phyloP scores from a whole-genome alignment of 169 alveolate species.

The Fabrea salina region DNA sequence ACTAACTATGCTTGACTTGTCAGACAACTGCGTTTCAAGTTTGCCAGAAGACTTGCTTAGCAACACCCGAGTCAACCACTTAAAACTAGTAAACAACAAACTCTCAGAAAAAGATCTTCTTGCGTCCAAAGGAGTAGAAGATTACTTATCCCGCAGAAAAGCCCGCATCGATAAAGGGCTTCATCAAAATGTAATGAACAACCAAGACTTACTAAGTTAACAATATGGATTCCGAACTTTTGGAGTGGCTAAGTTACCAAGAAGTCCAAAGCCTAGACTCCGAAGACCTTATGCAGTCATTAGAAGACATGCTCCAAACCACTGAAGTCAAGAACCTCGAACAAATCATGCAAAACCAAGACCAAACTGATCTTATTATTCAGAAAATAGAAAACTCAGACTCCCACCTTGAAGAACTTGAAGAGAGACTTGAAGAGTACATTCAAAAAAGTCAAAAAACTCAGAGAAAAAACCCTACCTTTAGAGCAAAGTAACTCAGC shows the following conservation, averaged over 20 bases:
- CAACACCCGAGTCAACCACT: too few species aligned
- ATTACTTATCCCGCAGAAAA: too few species aligned
- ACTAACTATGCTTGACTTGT: too few species aligned
- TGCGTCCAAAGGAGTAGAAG: too few species aligned
- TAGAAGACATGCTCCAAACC: background rate
- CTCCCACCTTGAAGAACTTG: background rate
- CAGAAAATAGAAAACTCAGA: background rate
- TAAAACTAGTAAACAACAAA: too few species aligned
- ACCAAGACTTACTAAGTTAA: too few species aligned
- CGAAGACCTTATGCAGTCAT: background rate
- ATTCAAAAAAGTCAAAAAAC: background rate
- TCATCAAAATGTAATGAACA: too few species aligned
- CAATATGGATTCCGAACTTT: conserved; percentile 10
- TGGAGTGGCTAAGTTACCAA: conserved; percentile 15
- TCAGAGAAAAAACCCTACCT: background rate
- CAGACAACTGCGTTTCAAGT: too few species aligned
- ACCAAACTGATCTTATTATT: background rate
- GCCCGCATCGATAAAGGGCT: too few species aligned
- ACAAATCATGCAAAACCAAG: background rate
- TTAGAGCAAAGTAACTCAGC: background rate
- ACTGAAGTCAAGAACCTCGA: conserved; percentile 8
- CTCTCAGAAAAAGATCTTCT: too few species aligned
- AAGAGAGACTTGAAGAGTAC: background rate
- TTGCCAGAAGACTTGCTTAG: too few species aligned
- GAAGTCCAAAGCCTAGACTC: background rate